Percentiles rank a stretch among this genome's conserved stretches.
phyloP scores from a whole-genome alignment of 345 rosid species.

The Boechera stricta region DNA sequence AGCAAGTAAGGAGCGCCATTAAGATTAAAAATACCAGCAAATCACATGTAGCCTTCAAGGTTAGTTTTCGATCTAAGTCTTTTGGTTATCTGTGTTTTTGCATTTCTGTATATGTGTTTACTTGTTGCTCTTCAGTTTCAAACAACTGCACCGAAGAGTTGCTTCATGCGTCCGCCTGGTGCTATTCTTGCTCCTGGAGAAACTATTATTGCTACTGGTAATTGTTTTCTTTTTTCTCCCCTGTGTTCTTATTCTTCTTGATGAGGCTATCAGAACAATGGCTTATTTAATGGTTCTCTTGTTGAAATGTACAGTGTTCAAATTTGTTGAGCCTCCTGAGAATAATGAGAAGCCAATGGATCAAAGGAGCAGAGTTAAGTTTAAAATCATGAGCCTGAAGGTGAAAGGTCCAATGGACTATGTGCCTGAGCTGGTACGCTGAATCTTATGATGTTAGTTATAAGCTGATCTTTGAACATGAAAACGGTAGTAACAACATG shows the following conservation, averaged over 20 bases:
- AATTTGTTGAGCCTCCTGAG: conserved; percentile 95
- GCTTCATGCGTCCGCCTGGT: conserved; percentile 99
- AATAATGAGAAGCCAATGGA: conserved; percentile 93
- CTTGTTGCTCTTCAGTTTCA: conserved; percentile 65
- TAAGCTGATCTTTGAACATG: neutral
- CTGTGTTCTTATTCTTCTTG: conserved; percentile 4
- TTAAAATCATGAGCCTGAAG: conserved; percentile 94
- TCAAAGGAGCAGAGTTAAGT: conserved; percentile 87
- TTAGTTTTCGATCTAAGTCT: conserved; percentile 31
- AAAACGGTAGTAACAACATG: neutral
- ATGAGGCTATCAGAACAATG: conserved; percentile 8
- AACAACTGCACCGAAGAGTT: conserved; percentile 98
- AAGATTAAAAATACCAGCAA: conserved; percentile 94
- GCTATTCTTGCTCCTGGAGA: conserved; percentile 95
- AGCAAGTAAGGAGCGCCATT: conserved; percentile 95
- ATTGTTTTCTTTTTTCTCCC: neutral
- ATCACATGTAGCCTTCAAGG: conserved; percentile 95
- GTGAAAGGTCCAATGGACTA: conserved; percentile 86
- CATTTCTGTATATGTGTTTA: neutral
- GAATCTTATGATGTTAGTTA: neutral
- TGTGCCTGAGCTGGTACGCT: conserved; percentile 94
- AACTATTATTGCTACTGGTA: conserved; percentile 90
- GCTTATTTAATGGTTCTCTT: neutral
- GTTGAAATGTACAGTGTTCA: conserved; percentile 64
- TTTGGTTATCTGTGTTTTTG: neutral